These are phyloP conservation scores for Rhododendron vialii DNA, from an alignment of 148 eudicot genomes.

Conservation along the genomic window DNA sequence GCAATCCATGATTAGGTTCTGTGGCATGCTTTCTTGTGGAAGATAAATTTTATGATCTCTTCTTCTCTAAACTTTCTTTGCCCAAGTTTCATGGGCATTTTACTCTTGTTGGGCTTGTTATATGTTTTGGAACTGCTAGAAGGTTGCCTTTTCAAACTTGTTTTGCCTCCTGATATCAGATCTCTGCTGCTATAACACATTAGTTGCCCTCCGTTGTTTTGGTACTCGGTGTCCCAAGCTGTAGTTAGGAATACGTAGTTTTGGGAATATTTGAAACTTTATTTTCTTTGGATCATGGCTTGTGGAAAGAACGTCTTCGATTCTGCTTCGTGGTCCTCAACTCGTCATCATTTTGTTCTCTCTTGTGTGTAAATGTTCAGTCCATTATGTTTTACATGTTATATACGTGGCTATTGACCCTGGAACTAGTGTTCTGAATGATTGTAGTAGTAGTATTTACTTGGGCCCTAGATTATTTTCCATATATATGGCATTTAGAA, in stretches of 20 bases:
- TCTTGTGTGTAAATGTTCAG: not conserved
- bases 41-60: not conserved
- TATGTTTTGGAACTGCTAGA: conserved; percentile 1
- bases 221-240: not conserved
- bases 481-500: not conserved
- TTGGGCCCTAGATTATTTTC: not conserved
- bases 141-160: not conserved
- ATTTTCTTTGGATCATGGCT: not conserved
- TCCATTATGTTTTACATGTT: not conserved
- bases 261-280: not conserved
- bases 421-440: not conserved
- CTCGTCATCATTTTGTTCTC: not conserved
- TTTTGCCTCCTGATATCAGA: not conserved
- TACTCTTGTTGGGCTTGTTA: conserved; percentile 1
- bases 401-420: not conserved
- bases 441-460: not conserved
- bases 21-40: not conserved
- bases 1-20: conserved; percentile 4
- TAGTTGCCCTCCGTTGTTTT: not conserved
- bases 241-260: not conserved
- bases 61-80: not conserved
- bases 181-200: not conserved
- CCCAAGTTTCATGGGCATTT: not conserved
- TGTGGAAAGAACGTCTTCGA: not conserved
- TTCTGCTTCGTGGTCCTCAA: not conserved